phyloP scores from a whole-genome alignment of 169 alveolate genomes.

The Toxoplasma gondii region DNA sequence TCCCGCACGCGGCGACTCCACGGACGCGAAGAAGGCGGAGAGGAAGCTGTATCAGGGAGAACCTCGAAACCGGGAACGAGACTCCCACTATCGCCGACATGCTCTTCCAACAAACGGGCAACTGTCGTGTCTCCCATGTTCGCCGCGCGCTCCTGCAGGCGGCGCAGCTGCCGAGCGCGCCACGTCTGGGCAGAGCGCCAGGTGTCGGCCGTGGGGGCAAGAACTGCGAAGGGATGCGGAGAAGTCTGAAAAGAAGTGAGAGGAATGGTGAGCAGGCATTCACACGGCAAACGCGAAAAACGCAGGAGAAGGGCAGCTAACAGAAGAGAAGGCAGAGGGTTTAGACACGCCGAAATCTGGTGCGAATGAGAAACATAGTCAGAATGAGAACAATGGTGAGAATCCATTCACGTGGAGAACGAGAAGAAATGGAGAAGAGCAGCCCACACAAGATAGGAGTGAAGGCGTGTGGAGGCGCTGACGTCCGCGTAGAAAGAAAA shows the following conservation, averaged over 20 bases:
- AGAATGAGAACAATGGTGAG: no score
- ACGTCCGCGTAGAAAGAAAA: no score
- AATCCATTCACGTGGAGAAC: no score
- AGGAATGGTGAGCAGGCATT: no score
- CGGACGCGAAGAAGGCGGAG: neutral
- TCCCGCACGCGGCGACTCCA: neutral
- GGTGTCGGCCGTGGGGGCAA: neutral
- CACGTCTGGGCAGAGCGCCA: conserved; percentile 11
- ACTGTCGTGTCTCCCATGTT: conserved; percentile 1
- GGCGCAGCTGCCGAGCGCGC: conserved; percentile 42
- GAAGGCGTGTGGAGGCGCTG: no score
- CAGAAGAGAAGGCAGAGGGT: no score
- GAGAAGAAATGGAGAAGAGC: no score
- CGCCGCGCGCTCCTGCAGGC: conserved; percentile 28
- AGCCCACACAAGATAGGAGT: no score
- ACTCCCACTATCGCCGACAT: neutral
- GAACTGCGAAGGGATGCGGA: neutral
- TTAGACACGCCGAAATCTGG: no score
- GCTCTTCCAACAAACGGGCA: neutral
- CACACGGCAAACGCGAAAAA: no score
- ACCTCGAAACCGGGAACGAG: neutral
- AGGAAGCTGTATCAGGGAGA: neutral
- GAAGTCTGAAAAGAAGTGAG: neutral
- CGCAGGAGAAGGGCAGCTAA: no score
- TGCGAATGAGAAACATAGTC: no score